Evolutionary conservation across 805 yeast species (phyloP).

Genomic region (Teunomyces tritomae): DNA sequence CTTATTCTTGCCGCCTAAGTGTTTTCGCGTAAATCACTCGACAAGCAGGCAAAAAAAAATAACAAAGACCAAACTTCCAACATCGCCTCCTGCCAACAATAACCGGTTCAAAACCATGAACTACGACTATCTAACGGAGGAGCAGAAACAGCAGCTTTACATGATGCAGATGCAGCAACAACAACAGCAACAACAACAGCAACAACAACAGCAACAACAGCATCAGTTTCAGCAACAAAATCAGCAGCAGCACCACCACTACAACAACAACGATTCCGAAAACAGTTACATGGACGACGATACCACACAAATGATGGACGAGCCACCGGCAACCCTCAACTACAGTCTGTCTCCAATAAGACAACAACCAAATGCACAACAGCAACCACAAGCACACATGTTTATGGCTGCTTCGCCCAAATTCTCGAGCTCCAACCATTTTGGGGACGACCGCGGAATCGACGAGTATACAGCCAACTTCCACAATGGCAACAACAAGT

Average conservation of each 20-base stretch:
- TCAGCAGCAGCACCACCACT: slow-evolving; percentile 10
- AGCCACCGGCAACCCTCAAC: slow-evolving; percentile 7
- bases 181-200: slow-evolving; percentile 6
- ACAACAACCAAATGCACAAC: slow-evolving; percentile 5
- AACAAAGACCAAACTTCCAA: not conserved
- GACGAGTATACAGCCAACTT: slow-evolving; percentile 10
- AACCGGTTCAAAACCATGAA: slow-evolving; percentile 16
- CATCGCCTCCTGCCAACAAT: not conserved
- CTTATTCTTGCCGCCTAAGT: slow-evolving; percentile 1
- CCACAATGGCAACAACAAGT: slow-evolving; percentile 17
- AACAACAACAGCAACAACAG: no score
- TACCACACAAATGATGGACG: slow-evolving; percentile 19
- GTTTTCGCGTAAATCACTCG: not conserved
- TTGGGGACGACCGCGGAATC: slow-evolving; percentile 10
- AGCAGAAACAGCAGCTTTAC: slow-evolving; percentile 30
- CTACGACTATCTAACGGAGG: slow-evolving; percentile 28
- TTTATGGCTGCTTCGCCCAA: slow-evolving; percentile 8
- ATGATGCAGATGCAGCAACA: slow-evolving; percentile 21
- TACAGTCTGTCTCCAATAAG: slow-evolving; percentile 9
- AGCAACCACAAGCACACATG: slow-evolving; percentile 1
- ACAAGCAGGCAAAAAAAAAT: slow-evolving; percentile 2
- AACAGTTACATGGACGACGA: slow-evolving; percentile 42
- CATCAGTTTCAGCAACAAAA: slow-evolving; percentile 11
- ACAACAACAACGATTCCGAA: slow-evolving; percentile 9
- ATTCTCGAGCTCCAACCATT: slow-evolving; percentile 9